These are phyloP conservation scores for Leccinum sublutescens DNA, from an alignment of 768 basidiomycete genomes.

Conservation along the genomic window DNA sequence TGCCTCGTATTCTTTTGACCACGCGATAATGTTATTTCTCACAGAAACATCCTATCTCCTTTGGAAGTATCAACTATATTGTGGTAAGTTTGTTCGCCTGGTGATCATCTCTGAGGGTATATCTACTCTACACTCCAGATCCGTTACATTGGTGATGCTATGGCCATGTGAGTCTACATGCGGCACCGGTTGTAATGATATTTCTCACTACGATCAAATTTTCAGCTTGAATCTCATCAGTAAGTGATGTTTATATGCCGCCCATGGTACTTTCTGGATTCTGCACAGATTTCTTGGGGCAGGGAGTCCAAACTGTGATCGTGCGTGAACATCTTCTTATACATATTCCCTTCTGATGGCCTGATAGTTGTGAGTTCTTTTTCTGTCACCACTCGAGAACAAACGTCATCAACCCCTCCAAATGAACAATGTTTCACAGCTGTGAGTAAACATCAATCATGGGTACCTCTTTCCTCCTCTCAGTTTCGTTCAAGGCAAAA, in stretches of 20 bases:
- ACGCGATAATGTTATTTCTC: background rate
- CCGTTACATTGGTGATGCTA: slow-evolving; percentile 12
- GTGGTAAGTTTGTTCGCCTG: background rate
- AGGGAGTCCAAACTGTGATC: background rate
- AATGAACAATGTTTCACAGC: background rate
- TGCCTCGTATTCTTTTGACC: background rate
- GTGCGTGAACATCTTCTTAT: slow-evolving; percentile 1
- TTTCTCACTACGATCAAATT: background rate
- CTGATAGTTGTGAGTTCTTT: slow-evolving; percentile 17
- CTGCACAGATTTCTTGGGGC: slow-evolving; percentile 15
- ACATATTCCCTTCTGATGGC: background rate
- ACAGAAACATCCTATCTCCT: slow-evolving; percentile 8
- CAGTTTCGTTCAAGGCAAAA: background rate
- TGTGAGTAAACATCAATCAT: background rate
- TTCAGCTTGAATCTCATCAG: slow-evolving; percentile 16
- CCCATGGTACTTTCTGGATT: background rate
- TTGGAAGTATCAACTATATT: slow-evolving; percentile 20
- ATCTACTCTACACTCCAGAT: slow-evolving; percentile 1
- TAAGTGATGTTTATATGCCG: background rate
- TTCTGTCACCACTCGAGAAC: background rate
- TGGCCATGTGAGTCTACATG: slow-evolving; percentile 10
- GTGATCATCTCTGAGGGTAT: background rate
- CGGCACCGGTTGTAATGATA: background rate
- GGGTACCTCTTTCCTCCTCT: background rate
- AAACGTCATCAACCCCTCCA: background rate